Evolutionary conservation across 2,329 filamentous ascomycete genomes (phyloP).

Genomic region (Aschersonia sp.): DNA sequence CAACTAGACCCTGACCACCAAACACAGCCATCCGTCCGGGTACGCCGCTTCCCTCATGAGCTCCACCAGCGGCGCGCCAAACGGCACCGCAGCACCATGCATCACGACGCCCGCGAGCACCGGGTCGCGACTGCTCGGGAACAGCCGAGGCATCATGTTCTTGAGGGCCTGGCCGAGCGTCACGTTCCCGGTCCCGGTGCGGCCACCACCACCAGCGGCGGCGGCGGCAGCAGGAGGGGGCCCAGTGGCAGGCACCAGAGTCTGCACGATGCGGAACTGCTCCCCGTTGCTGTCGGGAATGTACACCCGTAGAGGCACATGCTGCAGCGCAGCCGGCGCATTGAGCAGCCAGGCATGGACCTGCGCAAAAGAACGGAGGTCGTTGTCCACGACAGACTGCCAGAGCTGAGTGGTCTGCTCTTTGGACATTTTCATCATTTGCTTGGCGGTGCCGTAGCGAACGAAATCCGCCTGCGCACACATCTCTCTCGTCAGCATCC

Average conservation of each 20-base stretch:
- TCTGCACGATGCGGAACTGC: conserved; percentile 58
- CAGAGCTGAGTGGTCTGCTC: conserved; percentile 72
- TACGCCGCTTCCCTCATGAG: conserved; percentile 72
- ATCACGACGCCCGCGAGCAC: conserved; percentile 73
- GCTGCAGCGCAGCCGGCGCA: conserved; percentile 56
- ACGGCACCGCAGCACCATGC: conserved; percentile 73
- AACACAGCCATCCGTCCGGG: conserved; percentile 80
- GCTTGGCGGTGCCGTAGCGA: conserved; percentile 74
- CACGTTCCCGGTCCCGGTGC: conserved; percentile 5
- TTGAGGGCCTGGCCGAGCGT: conserved; percentile 64
- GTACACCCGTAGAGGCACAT: conserved; percentile 82
- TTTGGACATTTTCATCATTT: conserved; percentile 79
- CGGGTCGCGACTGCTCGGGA: conserved; percentile 73
- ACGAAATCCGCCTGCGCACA: conserved; percentile 60
- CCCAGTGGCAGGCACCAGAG: conserved; percentile 42
- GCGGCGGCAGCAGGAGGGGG: no score
- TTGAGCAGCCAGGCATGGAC: conserved; percentile 68
- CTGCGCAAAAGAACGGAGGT: conserved; percentile 56
- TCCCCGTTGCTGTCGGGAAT: conserved; percentile 33
- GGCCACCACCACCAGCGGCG: no score
- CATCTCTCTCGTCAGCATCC: neutral
- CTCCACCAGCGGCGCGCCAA: conserved; percentile 67
- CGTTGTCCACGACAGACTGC: conserved; percentile 65
- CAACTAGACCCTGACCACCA: conserved; percentile 61
- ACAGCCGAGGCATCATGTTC: conserved; percentile 60